Evolutionary conservation across 345 rosid genomes (phyloP), one percentile per base, ranked within the genome.

Genomic region (Linum lewisii): DNA sequence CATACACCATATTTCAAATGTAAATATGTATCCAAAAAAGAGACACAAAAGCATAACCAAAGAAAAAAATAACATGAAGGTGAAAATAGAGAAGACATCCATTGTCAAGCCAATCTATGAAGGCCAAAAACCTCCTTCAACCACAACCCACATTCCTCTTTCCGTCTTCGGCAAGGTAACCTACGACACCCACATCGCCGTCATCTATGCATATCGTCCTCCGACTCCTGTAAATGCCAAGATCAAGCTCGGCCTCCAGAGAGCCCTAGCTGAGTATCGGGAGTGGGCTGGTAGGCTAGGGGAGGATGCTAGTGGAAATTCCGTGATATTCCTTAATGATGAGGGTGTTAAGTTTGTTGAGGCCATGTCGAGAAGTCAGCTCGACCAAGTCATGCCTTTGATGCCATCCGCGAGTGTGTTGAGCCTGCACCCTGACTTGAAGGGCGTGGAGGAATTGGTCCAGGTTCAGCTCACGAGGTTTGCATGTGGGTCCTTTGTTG

Each of bases 401-500:
- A 61, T 54, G 57, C 79, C 75, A 10, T 75, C 79, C n/a, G 58
- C 68, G 0, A 5, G 24, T 4, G 10, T 68, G 2, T 51, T 67
- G 21, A 61, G 59, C 62, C 73, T 75, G 45, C 72, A 75, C 25
- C 75, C 79, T 34, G 23, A 51, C 60, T 38, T 75, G 44, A 65
- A 65, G 24, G 76, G 59, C 18, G 63, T 62, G 57, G 73, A 71
- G 63, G 79, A 75, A 58, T 24, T 75, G 11, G 57, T 68, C 23
- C 76, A 75, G 37, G 73, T 75, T 25, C 73, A 75, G 51, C 67
- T 71, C 24, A 67, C 68, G 14, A 64, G 66, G 62, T 75, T 75
- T 61, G 26, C 50, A 34, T 75, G 75, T 21, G 79, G 76, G 59
- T 75, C 79, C 0, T 20, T 71, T 42, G 69, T 65, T 22, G 54